Base-by-base conservation (phyloP, 2,329 filamentous ascomycete genomes). In the Colletotrichum gloeosporioides region DNA sequence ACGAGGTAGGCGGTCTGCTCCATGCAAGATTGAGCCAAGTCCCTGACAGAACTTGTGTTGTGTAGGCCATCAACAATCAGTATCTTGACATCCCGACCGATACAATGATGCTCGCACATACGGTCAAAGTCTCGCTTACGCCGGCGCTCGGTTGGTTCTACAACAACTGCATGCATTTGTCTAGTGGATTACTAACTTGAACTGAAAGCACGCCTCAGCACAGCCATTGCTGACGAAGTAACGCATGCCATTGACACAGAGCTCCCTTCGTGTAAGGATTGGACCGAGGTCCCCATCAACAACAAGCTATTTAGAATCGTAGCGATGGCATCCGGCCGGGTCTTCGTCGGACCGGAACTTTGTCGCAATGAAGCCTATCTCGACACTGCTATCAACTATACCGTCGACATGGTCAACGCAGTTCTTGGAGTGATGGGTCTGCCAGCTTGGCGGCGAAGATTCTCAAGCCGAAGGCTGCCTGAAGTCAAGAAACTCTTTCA, bases 341-440 rank as follows among this genome's bases (percentile, higher is more conserved):
- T 89, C 32, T 90, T 90, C 71, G 82, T 90, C 34, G 88, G 88
- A 6, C 80, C 86, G 2, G 87, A 89, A 68, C 83, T 89, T 2
- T 88, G 86, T 77, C 86, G 85, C 29, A 79, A 83, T 4, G 86
- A 87, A 53, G 82, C 83, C 29, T 90, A 89, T 78, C 79, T 89
- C 4, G 84, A 89, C 55, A 82, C 85, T 8, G 84, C 86, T 16
- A 88, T 89, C 73, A 86, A 87, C 78, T 90, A 88, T 79, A 89
- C 88, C 8, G 69, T 87, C n/a, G 85, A 87, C 27, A 71, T 89
- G 6, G 83, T 87, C 78, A 79, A 72, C 1, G 86, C 85, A 3
- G 81, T 83, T 15, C 66, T 71, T 1, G 82, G 82, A 69, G 66
- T 70, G 8, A 31, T 68, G 12, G 16, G 36, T 32, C 67, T 86